Conservation (phyloP, 805 yeast genomes). For the Candida corydali region DNA sequence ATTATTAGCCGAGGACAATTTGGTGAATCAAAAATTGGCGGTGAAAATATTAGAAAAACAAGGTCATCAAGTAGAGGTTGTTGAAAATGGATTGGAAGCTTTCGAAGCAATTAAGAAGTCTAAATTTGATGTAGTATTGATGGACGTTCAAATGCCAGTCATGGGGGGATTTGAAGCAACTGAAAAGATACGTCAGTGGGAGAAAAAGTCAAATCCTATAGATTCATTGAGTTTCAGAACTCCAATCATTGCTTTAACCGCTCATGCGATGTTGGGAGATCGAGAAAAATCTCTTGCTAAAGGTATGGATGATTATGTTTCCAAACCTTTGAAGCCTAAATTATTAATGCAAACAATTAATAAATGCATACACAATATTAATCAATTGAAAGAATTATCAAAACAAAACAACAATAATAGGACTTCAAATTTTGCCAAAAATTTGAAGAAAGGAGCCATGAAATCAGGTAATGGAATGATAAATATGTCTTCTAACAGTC, state of each 20-base stretch:
- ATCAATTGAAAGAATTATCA: constrained; percentile 55
- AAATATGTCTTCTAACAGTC: constrained; percentile 12
- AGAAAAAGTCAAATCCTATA: constrained; percentile 68
- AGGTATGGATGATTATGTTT: constrained; percentile 89
- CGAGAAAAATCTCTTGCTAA: constrained; percentile 81
- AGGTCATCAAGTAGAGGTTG: constrained; percentile 80
- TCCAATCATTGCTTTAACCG: constrained; percentile 86
- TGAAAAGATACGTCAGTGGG: constrained; percentile 83
- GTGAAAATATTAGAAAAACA: constrained; percentile 81
- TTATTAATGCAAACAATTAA: constrained; percentile 79
- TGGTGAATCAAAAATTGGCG: constrained; percentile 84
- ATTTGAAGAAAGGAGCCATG: constrained; percentile 34
- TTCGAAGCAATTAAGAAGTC: constrained; percentile 66
- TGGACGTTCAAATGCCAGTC: constrained; percentile 95
- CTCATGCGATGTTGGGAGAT: constrained; percentile 94
- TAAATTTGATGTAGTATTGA: constrained; percentile 74
- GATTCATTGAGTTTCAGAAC: constrained; percentile 69
- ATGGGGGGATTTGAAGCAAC: constrained; percentile 96
- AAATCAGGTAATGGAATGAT: constrained; percentile 16
- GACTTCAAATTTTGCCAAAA: constrained; percentile 43
- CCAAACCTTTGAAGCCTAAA: constrained; percentile 84
- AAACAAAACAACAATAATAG: constrained; percentile 43
- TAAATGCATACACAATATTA: constrained; percentile 72
- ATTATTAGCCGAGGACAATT: constrained; percentile 79
- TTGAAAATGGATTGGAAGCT: constrained; percentile 82